Evolutionary conservation across 2,329 filamentous ascomycete genomes (phyloP), one percentile per base, ranked within the genome.

Genomic region (Fusarium dimerum): DNA sequence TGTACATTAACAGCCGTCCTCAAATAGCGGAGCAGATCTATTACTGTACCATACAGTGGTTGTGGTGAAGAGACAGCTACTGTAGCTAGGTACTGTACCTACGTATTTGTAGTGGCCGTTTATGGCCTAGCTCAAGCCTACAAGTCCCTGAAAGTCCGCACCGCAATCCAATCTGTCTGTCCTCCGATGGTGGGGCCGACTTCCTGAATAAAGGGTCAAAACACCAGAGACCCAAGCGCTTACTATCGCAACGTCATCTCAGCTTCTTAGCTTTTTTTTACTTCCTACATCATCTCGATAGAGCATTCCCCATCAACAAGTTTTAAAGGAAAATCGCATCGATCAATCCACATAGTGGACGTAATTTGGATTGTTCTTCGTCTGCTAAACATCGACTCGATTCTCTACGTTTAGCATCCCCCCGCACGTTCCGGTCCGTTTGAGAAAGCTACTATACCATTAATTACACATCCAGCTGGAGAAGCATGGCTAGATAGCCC

Each of bases 181-280:
- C 12, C 10, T 34, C 39, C 13, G 26, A 38, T 26, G 26, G 56
- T 54, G 57, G 57, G 57, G 57, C 48, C 26, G 51, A 26, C 20
- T 26, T 26, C 20, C 20, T 26, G 7, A 26, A 7, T 26, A 26
- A 26, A 26, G 20, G 20, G 20, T 26, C 20, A 26, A 26, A 26
- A 26, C 16, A 45, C 41, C n/a, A 18, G 41, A 30, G n/a, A 42
- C 17, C 32, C 42, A 48, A 45, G 39, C 39, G 56, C 56, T 60
- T 43, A 60, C 56, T 47, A 53, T 54, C 55, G 54, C 46, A 60
- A 60, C 57, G 57, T 57, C 57, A 57, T 60, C 53, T 40, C 32
- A 38, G 50, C 56, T 47, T 34, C 48, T 44, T 26, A 47, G 46
- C 43, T 44, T 32, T 12, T 44, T 32, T 12, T 26, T 26, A 7